phyloP scores from a whole-genome alignment of 2,329 filamentous ascomycete species.

The Phialocephala subalpina region DNA sequence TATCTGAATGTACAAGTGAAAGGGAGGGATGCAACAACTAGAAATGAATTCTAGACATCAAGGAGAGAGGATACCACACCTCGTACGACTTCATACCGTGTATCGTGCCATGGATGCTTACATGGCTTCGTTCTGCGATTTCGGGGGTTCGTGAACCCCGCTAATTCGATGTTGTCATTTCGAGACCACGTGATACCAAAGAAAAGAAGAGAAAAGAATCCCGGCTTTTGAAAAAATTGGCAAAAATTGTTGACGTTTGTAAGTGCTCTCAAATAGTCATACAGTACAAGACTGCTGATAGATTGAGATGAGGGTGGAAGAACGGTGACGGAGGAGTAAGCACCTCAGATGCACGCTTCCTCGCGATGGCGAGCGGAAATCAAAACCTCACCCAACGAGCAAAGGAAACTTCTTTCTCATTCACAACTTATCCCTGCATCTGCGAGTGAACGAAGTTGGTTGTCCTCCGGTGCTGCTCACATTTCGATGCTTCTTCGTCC shows the following conservation, averaged over 20 bases:
- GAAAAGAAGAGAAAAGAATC: neutral
- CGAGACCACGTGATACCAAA: neutral
- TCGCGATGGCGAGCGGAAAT: no score
- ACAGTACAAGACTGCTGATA: no score
- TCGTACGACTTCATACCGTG: conserved; percentile 8
- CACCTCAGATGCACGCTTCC: no score
- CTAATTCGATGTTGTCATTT: conserved; percentile 12
- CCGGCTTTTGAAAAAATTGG: no score
- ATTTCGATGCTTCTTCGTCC: neutral
- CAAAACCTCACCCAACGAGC: no score
- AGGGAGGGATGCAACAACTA: neutral
- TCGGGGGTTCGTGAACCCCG: conserved; percentile 1
- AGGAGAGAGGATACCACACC: conserved; percentile 8
- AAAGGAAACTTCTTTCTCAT: no score
- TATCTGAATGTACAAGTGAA: neutral
- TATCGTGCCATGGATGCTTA: conserved; percentile 2
- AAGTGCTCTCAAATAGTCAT: no score
- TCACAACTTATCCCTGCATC: no score
- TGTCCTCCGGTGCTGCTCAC: neutral
- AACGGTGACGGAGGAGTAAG: no score
- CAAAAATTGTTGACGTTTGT: no score
- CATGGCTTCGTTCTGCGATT: neutral
- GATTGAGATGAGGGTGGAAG: no score
- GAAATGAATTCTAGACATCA: conserved; percentile 1
- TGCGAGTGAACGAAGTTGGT: no score